Evolutionary conservation across 257 asterid genomes (phyloP).

Genomic region (Scutellaria barbata): DNA sequence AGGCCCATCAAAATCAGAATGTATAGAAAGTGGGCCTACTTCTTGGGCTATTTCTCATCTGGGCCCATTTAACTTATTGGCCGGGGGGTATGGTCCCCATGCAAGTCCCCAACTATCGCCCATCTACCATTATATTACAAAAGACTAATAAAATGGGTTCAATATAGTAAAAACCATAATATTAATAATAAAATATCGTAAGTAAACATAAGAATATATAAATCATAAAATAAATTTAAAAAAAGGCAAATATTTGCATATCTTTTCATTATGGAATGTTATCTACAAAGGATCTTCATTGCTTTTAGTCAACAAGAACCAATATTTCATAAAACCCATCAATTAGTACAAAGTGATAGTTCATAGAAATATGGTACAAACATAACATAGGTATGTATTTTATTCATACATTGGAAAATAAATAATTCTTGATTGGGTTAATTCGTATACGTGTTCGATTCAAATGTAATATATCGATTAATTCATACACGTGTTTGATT

Average conservation of each 20-base stretch:
- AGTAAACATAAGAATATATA: too few species aligned
- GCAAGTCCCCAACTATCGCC: not conserved
- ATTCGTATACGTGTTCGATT: too few species aligned
- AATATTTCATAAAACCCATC: slow-evolving; percentile 6
- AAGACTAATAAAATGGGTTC: not conserved
- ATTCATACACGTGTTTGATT: too few species aligned
- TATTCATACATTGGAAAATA: not conserved
- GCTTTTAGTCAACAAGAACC: slow-evolving; percentile 22
- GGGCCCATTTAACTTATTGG: slow-evolving; percentile 16
- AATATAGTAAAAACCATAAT: too few species aligned
- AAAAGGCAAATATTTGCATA: not conserved
- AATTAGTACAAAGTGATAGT: not conserved
- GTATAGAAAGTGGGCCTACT: not conserved
- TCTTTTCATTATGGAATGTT: not conserved
- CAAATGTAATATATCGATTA: too few species aligned
- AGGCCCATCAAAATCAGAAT: slow-evolving; percentile 27
- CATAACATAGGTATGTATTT: not conserved
- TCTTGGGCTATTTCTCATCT: not conserved
- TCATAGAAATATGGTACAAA: not conserved
- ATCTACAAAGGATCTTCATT: not conserved
- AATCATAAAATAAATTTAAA: not conserved
- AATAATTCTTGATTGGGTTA: not conserved
- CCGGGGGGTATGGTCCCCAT: slow-evolving; percentile 9
- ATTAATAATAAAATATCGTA: too few species aligned
- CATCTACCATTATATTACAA: not conserved